Base-by-base conservation (phyloP, 2,329 filamentous ascomycete genomes). In the Albifimbria verrucaria region DNA sequence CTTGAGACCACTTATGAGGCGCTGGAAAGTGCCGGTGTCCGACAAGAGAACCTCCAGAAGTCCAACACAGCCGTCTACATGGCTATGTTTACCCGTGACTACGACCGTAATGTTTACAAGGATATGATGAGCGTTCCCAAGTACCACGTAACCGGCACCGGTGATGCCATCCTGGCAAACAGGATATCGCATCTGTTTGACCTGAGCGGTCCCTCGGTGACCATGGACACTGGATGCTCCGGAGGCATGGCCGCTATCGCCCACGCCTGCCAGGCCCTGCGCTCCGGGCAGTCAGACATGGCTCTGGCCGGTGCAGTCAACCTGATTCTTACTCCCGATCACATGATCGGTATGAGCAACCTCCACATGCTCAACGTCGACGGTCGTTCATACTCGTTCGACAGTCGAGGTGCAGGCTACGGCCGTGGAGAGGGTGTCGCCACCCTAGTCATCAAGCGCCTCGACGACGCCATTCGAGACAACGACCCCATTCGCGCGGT, bases 341-440 rank as follows among this genome's bases (percentile, higher is more conserved):
- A 48, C 23, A 18, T 23, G 32, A 47, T 36, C 18, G 25, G 24
- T 12, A 50, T 48, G 41, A 23, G 21, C 21, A 26, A 48, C 7
- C 26, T 41, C n/a, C 15, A 32, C 42, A 36, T 50, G 51, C 71
- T 82, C 32, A 78, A 76, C 1, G 74, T 78, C 43, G 73, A 72
- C 1, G 77, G 77, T 2, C 68, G 73, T 25, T 81, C 73, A 25
- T 73, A 71, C 47, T 78, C 77, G 53, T 49, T 54, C 45, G 42
- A 65, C 61, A 41, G 59, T 50, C n/a, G 54, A 53, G 9, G 56
- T 60, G 45, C 4, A 43, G 85, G 84, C 0, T 87, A 83, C 57
- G 81, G 76, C 0, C 75, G 83, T 10, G 83, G 81, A 15, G 83
- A 86, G 58, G 82, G 81, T 3, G 74, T 77, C 28, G 79, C 71